These are phyloP conservation scores for Orbilia ellipsospora DNA, from an alignment of 2,329 filamentous ascomycete genomes.

Conservation along the genomic window DNA sequence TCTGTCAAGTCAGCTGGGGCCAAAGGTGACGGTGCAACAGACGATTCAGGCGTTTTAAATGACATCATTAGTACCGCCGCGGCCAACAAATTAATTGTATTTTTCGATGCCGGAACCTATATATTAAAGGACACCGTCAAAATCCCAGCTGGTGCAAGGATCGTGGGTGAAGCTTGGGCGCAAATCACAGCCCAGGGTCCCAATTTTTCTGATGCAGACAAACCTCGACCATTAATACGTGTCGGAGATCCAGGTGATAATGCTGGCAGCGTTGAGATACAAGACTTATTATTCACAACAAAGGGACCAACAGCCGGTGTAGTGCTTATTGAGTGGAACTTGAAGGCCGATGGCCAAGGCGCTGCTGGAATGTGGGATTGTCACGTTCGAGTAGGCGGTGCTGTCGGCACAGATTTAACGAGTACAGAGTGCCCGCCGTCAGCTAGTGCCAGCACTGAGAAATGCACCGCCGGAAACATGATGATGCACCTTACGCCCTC, in stretches of 20 bases:
- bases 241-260: slow-evolving; percentile 72
- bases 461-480: slow-evolving; percentile 61
- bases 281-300: slow-evolving; percentile 76
- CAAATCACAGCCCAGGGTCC: slow-evolving; percentile 64
- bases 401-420: slow-evolving; percentile 66
- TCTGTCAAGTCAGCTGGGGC: slow-evolving; percentile 62
- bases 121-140: slow-evolving; percentile 66
- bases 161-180: slow-evolving; percentile 63
- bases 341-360: slow-evolving; percentile 65
- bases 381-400: slow-evolving; percentile 64
- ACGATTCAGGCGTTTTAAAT: slow-evolving; percentile 26
- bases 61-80: slow-evolving; percentile 67
- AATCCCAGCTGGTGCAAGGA: slow-evolving; percentile 63
- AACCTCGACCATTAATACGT: slow-evolving; percentile 73
- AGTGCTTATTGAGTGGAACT: slow-evolving; percentile 77
- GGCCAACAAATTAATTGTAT: slow-evolving; percentile 65
- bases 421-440: slow-evolving; percentile 63
- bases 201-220: slow-evolving; percentile 68
- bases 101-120: slow-evolving; percentile 70
- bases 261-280: slow-evolving; percentile 74
- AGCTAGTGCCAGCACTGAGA: slow-evolving; percentile 58
- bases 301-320: slow-evolving; percentile 74
- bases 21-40: slow-evolving; percentile 30
- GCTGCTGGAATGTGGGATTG: slow-evolving; percentile 65
- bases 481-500: slow-evolving; percentile 61